Evolutionary conservation across 192 early-diverging fungal genomes (phyloP).

Genomic region (Linnemannia hyalina): DNA sequence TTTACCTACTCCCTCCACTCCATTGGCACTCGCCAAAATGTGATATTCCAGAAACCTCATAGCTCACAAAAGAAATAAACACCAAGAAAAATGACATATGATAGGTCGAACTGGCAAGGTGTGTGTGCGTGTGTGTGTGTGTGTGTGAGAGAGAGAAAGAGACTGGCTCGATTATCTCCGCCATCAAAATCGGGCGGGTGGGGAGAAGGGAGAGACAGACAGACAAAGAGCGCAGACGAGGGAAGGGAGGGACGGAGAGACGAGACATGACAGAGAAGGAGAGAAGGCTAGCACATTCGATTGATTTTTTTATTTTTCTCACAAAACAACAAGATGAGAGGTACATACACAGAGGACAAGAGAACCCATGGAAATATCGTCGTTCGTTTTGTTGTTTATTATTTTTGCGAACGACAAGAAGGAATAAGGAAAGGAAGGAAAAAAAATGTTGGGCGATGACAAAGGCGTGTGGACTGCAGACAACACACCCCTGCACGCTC

Average conservation of each 20-base stretch:
- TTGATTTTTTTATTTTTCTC: no score
- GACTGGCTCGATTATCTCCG: neutral
- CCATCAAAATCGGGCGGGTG: neutral
- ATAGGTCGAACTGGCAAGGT: neutral
- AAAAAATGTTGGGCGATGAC: conserved; percentile 7
- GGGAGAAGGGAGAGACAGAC: neutral
- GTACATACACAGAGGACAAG: neutral
- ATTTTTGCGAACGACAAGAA: neutral
- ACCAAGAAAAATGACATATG: neutral
- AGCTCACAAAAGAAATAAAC: neutral
- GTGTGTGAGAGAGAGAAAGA: no score
- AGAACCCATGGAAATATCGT: no score
- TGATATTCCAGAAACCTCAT: no score
- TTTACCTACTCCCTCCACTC: no score
- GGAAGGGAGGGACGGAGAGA: neutral
- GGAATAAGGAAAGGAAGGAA: neutral
- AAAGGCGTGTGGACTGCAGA: neutral
- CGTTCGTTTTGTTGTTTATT: no score
- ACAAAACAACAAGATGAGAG: no score
- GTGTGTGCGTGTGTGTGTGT: no score
- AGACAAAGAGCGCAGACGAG: neutral
- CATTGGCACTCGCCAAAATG: no score
- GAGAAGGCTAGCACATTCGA: neutral
- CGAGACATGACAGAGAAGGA: neutral
- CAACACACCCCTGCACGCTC: neutral